Evolutionary conservation across 305 asterid species (phyloP), one percentile per base, ranked within the genome.

Genomic region (Solanum aculeatissimum): DNA sequence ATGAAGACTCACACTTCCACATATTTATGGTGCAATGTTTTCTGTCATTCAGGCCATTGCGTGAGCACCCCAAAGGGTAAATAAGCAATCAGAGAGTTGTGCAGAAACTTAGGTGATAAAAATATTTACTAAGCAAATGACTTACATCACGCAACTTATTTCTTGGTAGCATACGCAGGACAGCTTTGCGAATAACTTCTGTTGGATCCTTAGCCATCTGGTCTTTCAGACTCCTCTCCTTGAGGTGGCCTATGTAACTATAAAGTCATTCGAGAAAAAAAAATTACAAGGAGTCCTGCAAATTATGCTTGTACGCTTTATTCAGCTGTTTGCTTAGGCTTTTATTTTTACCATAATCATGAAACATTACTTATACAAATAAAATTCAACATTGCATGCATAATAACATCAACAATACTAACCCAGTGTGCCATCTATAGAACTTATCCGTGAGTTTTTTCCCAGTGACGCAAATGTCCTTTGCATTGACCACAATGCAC

Each of bases 121-220:
- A 84, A 71, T 69, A 84, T 23, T 55, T 42, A 57, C 27, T 43
- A 53, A 75, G 47, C 12, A 54, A 63, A 29, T 51, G 45, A 89
- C 99, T 92, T 90, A 96, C 99, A 86, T 95, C 98, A 7, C 98
- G 98, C 86, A 96, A 86, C 87, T 95, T 96, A 89, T 96, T 96
- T 86, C 98, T 91, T 19, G 99, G 99, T 84, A 96, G 94, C 99
- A 96, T 96, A n/a, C 99, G 95, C 38, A 96, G 83, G 83, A 96
- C 94, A 85, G 99, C 99, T 91, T 96, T 96, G 57, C 97, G 98
- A 38, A 96, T 96, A 71, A 95, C 99, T 90, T 95, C 99, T 14
- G 98, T 94, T 47, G 98, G 99, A 89, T 96, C 98, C 91, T 89
- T 95, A 23, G 92, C 95, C 98, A 96, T 92, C 92, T 95, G 99